Conservation (phyloP, 2,329 filamentous ascomycete species). For the Ustulina deusta region DNA sequence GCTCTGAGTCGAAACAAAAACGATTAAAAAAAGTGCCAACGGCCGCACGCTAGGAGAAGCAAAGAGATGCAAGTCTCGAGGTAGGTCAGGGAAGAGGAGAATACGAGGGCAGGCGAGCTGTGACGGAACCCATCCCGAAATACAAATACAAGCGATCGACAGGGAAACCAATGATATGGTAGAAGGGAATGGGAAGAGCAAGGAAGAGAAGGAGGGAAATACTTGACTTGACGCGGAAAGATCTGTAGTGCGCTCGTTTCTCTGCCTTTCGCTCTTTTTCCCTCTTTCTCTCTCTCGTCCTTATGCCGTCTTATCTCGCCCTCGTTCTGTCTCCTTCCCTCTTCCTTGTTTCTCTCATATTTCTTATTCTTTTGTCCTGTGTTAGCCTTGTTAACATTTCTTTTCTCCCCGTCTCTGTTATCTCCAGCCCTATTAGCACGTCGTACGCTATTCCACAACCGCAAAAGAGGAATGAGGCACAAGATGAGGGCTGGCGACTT, state of each 20-base stretch:
- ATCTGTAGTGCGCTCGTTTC: slow-evolving; percentile 1
- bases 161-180: slow-evolving; percentile 3
- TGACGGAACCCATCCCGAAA: slow-evolving; percentile 6
- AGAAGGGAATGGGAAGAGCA: not conserved
- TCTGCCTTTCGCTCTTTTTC: not conserved
- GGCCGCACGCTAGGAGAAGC: not conserved
- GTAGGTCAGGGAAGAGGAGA: not conserved
- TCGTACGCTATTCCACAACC: slow-evolving; percentile 5
- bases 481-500: slow-evolving; percentile 25
- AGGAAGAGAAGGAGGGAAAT: not conserved
- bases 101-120: not conserved
- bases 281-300: not conserved
- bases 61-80: not conserved
- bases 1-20: not conserved
- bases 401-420: slow-evolving; percentile 12
- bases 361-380: not conserved
- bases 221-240: slow-evolving; percentile 19
- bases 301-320: not conserved
- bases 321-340: not conserved
- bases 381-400: not conserved
- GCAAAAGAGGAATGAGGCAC: slow-evolving; percentile 13
- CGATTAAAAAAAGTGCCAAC: not conserved
- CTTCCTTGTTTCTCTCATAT: not conserved
- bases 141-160: slow-evolving; percentile 8
- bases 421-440: not conserved